Conservation (phyloP, 139 green algal species). For the Coccomyxa sp. region DNA sequence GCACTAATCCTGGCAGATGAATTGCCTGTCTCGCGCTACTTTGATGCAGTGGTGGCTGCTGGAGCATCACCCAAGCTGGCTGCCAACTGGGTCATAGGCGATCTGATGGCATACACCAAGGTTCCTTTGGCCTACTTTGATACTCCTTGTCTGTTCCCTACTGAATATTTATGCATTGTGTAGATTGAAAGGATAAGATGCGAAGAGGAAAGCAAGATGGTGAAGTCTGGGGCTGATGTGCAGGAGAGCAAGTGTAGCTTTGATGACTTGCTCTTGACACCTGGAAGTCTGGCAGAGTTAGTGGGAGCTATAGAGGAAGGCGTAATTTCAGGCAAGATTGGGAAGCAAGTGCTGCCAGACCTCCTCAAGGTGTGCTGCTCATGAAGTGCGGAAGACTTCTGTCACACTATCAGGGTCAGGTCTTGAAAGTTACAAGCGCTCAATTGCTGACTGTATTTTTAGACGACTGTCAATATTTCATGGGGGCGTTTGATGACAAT, state of each 20-base stretch:
- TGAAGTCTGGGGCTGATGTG: neutral
- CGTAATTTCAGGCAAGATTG: constrained; percentile 96
- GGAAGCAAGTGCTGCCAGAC: constrained; percentile 87
- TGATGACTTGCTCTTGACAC: constrained; percentile 41
- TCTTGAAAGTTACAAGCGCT: neutral
- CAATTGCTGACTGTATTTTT: neutral
- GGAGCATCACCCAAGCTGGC: constrained; percentile 74
- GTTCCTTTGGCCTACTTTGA: constrained; percentile 13
- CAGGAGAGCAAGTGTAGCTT: constrained; percentile 51
- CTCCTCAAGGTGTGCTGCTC: constrained; percentile 56
- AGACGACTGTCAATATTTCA: neutral
- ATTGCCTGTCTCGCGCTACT: constrained; percentile 57
- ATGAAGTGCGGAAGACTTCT: neutral
- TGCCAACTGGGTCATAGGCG: constrained; percentile 94
- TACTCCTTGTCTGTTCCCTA: no score
- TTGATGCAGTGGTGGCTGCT: constrained; percentile 63
- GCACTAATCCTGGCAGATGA: constrained; percentile 83
- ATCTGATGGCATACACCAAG: constrained; percentile 85
- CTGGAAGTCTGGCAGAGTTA: constrained; percentile 78
- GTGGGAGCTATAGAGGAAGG: constrained; percentile 84
- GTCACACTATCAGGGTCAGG: neutral
- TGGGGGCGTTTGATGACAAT: neutral
- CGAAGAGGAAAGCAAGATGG: neutral
- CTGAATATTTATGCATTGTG: no score
- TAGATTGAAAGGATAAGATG: neutral